A percentile compares a stretch with the other conserved stretches of the same genome.
phyloP scores from a whole-genome alignment of 768 basidiomycete genomes.

The Hygrocybe coccinea region DNA sequence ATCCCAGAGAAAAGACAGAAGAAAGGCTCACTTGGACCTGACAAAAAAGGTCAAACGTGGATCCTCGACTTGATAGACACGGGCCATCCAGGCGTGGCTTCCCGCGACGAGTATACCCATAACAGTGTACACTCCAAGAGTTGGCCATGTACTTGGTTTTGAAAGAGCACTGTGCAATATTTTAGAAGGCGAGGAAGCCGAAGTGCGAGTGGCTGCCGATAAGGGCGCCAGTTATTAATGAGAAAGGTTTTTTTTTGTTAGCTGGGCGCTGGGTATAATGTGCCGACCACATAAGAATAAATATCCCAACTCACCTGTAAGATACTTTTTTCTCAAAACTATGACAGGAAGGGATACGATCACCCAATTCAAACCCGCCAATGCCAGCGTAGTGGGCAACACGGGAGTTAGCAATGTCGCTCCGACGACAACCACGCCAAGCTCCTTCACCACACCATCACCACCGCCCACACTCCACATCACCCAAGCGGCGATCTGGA shows the following conservation, averaged over 20 bases:
- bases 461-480: slow-evolving; percentile 38
- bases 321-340: slow-evolving; percentile 52
- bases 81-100: slow-evolving; percentile 39
- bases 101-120: slow-evolving; percentile 43
- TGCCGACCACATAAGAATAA: too few relatives aligned
- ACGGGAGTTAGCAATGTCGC: slow-evolving; percentile 33
- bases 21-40: slow-evolving; percentile 57
- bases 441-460: neutral
- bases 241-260: neutral
- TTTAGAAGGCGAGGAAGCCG: slow-evolving; percentile 49
- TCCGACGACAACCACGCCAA: slow-evolving; percentile 23
- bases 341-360: slow-evolving; percentile 52
- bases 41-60: slow-evolving; percentile 53
- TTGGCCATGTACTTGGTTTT: slow-evolving; percentile 43
- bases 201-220: slow-evolving; percentile 45
- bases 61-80: slow-evolving; percentile 28
- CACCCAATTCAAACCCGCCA: slow-evolving; percentile 44
- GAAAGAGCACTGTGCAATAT: slow-evolving; percentile 43
- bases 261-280: too few relatives aligned
- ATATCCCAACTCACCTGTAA: slow-evolving; percentile 62
- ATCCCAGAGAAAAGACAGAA: too few relatives aligned
- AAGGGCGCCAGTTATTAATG: too few relatives aligned
- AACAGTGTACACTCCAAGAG: slow-evolving; percentile 42
- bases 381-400: slow-evolving; percentile 40
- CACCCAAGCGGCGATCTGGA: slow-evolving; percentile 36